Evolutionary conservation across 78 protist genomes (phyloP).

Genomic region (Protostelium mycophagum): DNA sequence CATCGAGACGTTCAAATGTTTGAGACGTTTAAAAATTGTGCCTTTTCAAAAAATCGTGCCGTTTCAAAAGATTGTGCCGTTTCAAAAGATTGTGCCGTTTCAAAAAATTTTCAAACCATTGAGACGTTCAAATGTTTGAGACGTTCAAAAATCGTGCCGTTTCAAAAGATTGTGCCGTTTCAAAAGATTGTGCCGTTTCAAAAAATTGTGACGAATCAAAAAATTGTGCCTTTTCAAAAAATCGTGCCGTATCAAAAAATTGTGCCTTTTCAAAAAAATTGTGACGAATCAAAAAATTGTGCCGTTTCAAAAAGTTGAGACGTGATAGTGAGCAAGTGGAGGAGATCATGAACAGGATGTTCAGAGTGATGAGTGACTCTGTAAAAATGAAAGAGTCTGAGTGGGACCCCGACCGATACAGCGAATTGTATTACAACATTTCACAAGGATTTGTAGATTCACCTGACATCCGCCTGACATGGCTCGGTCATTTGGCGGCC

Average conservation of each 20-base stretch:
- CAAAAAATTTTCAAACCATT: not conserved
- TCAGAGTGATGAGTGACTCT: slow-evolving; percentile 34
- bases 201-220: too few relatives aligned
- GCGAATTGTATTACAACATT: slow-evolving; percentile 38
- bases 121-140: too few relatives aligned
- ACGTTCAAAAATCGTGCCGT: too few relatives aligned
- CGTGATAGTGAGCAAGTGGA: slow-evolving; percentile 29
- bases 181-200: too few relatives aligned
- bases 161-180: too few relatives aligned
- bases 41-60: too few relatives aligned
- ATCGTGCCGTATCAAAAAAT: too few relatives aligned
- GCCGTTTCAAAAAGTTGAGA: not conserved
- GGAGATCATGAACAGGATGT: slow-evolving; percentile 21
- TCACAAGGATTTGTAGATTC: slow-evolving; percentile 35
- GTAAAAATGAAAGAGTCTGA: slow-evolving; percentile 33
- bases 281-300: not conserved
- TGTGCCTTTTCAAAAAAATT: too few relatives aligned
- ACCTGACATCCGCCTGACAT: slow-evolving; percentile 64
- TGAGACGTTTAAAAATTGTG: too few relatives aligned
- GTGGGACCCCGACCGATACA: slow-evolving; percentile 58
- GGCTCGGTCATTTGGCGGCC: slow-evolving; percentile 40
- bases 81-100: not conserved
- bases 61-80: too few relatives aligned
- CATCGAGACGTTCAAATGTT: too few relatives aligned
- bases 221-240: too few relatives aligned